Base-by-base conservation (phyloP, 2,329 filamentous ascomycete genomes). In the Colletotrichum lindemuthianum region DNA sequence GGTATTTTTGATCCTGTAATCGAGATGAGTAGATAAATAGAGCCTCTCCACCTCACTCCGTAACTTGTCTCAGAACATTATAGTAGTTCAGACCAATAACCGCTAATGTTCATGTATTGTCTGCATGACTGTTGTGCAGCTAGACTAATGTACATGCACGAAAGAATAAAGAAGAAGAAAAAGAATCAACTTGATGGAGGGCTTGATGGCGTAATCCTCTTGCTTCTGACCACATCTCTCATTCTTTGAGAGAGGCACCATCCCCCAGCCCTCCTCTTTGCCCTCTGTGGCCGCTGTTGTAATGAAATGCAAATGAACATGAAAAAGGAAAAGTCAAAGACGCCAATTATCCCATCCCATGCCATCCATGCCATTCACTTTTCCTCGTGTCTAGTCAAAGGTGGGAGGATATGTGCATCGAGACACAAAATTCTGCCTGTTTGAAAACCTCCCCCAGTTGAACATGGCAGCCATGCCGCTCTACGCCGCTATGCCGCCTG, bases 401-500 rank as follows among this genome's bases (percentile, higher is more conserved):
- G 24, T 24, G 24, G 10, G 13, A 54, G 34, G 39, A 36, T 45
- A 32, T 16, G 49, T 36, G 53, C 39, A 59, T 65, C 45, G 53
- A 66, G 43, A 59, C 39, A 59, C 54, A 64, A 66, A 66, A 45
- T 58, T 52, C 54, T 24, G 24, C 24, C 24, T 24, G 24, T 24
- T 24, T 58, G 53, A 49, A 54, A 44, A 40, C 33, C 41, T 12
- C 54, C 24, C 24, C 24, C 24, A 24, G 63, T 48, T 44, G 49
- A 64, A 66, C 59, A 59, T 64, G 63, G 60, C 63, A 66, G 59
- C 41, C 48, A 66, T 65, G 53, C 59, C 49, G 39, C 50, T 64
- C 59, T 52, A 59, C 63, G 64, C 53, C 48, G 59, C 63, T 59
- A 61, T 65, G 59, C 63, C 53, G 60, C 60, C 64, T 67, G 64